These are phyloP conservation scores for Conoideocrella luteorostrata DNA, from an alignment of 2,329 filamentous ascomycete species.

Conservation along the genomic window DNA sequence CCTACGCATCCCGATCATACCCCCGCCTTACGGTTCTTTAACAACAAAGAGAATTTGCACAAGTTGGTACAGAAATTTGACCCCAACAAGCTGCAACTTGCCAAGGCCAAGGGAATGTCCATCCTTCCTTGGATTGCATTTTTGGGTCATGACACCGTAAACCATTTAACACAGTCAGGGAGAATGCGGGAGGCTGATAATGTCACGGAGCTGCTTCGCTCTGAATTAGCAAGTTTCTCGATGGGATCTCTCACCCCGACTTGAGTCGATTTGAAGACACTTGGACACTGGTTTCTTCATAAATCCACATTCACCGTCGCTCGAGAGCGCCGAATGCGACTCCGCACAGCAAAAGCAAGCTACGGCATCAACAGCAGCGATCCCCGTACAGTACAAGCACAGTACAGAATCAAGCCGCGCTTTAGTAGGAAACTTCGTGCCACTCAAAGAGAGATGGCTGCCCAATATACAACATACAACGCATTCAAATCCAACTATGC, in stretches of 20 bases:
- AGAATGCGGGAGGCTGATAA: slow-evolving; percentile 33
- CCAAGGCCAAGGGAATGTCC: slow-evolving; percentile 24
- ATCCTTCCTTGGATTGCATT: slow-evolving; percentile 30
- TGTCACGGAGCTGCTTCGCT: slow-evolving; percentile 31
- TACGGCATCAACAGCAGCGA: too few species aligned
- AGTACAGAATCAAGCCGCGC: too few species aligned
- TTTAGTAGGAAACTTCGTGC: too few species aligned
- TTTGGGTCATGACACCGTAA: slow-evolving; percentile 41
- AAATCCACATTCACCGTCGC: too few species aligned
- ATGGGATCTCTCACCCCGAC: slow-evolving; percentile 16
- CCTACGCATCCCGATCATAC: slow-evolving; percentile 42
- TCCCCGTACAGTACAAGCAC: too few species aligned
- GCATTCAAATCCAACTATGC: too few species aligned
- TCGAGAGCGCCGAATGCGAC: too few species aligned
- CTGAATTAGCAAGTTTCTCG: slow-evolving; percentile 27
- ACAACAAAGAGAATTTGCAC: slow-evolving; percentile 24
- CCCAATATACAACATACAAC: too few species aligned
- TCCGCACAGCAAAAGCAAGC: too few species aligned
- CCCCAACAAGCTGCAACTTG: slow-evolving; percentile 20
- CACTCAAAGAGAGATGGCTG: too few species aligned
- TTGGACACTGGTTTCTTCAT: too few species aligned
- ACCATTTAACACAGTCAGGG: slow-evolving; percentile 35
- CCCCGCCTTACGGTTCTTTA: slow-evolving; percentile 41
- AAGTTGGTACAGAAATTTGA: slow-evolving; percentile 18
- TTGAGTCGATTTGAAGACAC: slow-evolving; percentile 11